Base-by-base conservation (phyloP, 2,329 filamentous ascomycete species). In the Thielaviopsis musarum region DNA sequence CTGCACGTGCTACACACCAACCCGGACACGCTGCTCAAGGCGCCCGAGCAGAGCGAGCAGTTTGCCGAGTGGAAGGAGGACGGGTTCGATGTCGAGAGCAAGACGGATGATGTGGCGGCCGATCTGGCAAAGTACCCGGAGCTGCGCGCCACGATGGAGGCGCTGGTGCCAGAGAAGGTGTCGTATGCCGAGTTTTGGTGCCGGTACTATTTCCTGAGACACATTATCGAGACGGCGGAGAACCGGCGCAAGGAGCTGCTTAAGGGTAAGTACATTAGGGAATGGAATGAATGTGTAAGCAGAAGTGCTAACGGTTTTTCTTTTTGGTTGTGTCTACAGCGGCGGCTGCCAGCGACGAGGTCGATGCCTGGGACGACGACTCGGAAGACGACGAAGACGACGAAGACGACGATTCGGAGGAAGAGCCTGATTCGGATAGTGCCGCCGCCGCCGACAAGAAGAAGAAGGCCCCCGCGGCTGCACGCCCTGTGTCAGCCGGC, bases 161-260 rank as follows among this genome's bases (percentile, higher is more conserved):
- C 86, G 73, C 75, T 95, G 59, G 93, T 98, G n/a, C 93, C 93
- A 1, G 90, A 91, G 70, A 81, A 82, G 65, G 88, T 96, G n/a
- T 80, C 91, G 38, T 98, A 98, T 67, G 79, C 76, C 57, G 81
- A 86, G 57, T 98, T 98, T 70, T 98, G 93, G 91, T 86, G 81
- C 69, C 80, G 93, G 59, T 98, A 98, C 72, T 97, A 97, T 70
- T 98, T 95, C 75, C 74, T 97, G 63, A 80, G 91, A 66, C 86
- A 94, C 67, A 88, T 93, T 17, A 87, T 98, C 63, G 91, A 97
- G 74, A 91, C 87, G 26, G 91, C 95, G 61, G 93, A 98, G 73
- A 84, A 86, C 67, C 83, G 88, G 70, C 79, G 93, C 70, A 84
- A 86, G 66, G 93, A 98, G 70, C 78, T 98, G 60, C 75, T 98